Conservation (phyloP, 768 basidiomycete species). For the Kwoniella sp. region DNA sequence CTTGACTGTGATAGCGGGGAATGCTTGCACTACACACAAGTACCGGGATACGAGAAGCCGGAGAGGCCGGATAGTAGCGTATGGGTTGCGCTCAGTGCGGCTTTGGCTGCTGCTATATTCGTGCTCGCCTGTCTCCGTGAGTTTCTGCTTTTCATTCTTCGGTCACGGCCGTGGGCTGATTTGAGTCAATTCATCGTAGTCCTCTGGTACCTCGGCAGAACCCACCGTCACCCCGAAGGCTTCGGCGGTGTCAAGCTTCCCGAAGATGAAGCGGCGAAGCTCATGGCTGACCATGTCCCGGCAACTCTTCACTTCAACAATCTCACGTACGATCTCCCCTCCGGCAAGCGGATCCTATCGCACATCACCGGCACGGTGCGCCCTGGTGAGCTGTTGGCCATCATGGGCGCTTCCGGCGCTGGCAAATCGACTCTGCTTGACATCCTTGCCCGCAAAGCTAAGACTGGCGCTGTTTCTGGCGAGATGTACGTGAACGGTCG, state of each 20-base stretch:
- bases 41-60: conserved; percentile 89
- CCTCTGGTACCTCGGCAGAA: conserved; percentile 88
- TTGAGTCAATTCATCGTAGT: conserved; percentile 56
- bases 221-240: conserved; percentile 65
- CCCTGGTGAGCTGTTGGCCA: conserved; percentile 88
- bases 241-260: conserved; percentile 61
- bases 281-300: conserved; percentile 93
- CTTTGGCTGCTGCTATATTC: conserved; percentile 74
- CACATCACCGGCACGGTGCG: conserved; percentile 78
- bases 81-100: conserved; percentile 83
- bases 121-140: conserved; percentile 64
- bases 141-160: conserved; percentile 53
- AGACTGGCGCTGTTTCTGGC: conserved; percentile 76
- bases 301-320: conserved; percentile 87
- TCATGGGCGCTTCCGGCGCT: conserved; percentile 95
- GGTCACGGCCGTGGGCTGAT: neutral
- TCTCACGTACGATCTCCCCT: conserved; percentile 74
- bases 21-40: conserved; percentile 88
- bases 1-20: conserved; percentile 85
- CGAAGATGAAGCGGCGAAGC: conserved; percentile 74
- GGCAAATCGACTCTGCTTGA: conserved; percentile 97
- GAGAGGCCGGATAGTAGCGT: conserved; percentile 77
- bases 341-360: conserved; percentile 70
- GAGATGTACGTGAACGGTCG: conserved; percentile 83
- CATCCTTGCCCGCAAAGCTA: conserved; percentile 86